Conservation (phyloP, 2,329 filamentous ascomycete species). For the Neonectria ditissima region DNA sequence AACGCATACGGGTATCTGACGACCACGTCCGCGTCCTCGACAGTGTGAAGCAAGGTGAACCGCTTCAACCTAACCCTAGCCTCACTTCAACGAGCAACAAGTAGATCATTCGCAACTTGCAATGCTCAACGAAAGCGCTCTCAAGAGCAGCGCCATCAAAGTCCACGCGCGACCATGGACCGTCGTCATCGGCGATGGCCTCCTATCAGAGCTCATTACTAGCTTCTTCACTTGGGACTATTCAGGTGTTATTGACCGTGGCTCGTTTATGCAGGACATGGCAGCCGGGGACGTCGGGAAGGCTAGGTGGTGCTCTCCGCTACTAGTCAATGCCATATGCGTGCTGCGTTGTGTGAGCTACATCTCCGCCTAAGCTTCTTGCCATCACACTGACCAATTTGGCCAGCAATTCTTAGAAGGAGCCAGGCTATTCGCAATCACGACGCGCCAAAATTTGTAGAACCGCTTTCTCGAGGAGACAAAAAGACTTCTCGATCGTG, state of each 20-base stretch:
- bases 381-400: not conserved
- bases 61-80: not conserved
- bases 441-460: not conserved
- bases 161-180: constrained; percentile 10
- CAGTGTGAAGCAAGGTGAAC: not conserved
- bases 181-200: not conserved
- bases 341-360: constrained; percentile 3
- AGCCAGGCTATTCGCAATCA: not conserved
- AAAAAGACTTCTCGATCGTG: not conserved
- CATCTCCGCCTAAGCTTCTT: not conserved
- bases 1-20: not conserved
- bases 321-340: constrained; percentile 10
- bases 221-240: constrained; percentile 9
- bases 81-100: not conserved
- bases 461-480: not conserved
- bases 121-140: not conserved
- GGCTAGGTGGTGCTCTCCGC: constrained; percentile 1
- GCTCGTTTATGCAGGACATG: not conserved
- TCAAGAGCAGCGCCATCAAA: not conserved
- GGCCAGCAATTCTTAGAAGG: not conserved
- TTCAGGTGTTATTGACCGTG: not conserved
- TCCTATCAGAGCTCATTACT: constrained; percentile 7
- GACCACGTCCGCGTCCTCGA: not conserved
- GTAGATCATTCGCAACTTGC: not conserved
- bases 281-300: not conserved